Base-by-base conservation (phyloP, 768 basidiomycete species). In the Megacollybia marginata region DNA sequence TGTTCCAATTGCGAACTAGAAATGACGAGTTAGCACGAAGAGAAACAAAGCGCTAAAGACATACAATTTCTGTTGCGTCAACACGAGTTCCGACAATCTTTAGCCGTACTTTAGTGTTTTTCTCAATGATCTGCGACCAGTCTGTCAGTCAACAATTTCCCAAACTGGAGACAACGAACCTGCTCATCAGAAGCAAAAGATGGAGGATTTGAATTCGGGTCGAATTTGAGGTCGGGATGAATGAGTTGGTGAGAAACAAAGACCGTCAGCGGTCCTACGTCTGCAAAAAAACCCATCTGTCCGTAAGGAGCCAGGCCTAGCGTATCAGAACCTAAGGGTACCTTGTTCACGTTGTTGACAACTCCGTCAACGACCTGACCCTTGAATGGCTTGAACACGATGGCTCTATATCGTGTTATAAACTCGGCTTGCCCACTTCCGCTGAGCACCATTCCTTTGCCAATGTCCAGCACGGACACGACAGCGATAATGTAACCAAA, bases 341-440 rank as follows among this genome's bases (percentile, higher is more conserved):
- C 95, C 79, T 96, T 96, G 65, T 85, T 94, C 33, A 99, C 96
- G 53, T 90, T 93, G 59, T 85, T 87, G 15, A 99, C 95, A 3
- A 93, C 85, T 0, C 92, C 95, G 64, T 99, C 96, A 15, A 99
- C 89, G 4, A 97, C 95, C 64, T 99, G 95, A 9, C 93, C 94
- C 66, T 97, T 96, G 78, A 98, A 98, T n/a, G 96, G 96, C 67
- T 97, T 94, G 79, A 96, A 97, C 16, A 99, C 95, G 55, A 99
- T 92, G 6, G 96, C 96, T 23, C 88, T 83, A 68, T 98, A 99
- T 48, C 87, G 76, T 18, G 92, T 92, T 55, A 91, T 78, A 66
- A 99, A 99, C 69, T 97, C 92, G 5, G 96, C 96, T 68, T 95
- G 92, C 1, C 93, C 95, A 33, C 85, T 92, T 8, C 92, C 91